Evolutionary conservation across 129 eudicot species (phyloP), one percentile per base, ranked within the genome.

Genomic region (Tagetes patula): DNA sequence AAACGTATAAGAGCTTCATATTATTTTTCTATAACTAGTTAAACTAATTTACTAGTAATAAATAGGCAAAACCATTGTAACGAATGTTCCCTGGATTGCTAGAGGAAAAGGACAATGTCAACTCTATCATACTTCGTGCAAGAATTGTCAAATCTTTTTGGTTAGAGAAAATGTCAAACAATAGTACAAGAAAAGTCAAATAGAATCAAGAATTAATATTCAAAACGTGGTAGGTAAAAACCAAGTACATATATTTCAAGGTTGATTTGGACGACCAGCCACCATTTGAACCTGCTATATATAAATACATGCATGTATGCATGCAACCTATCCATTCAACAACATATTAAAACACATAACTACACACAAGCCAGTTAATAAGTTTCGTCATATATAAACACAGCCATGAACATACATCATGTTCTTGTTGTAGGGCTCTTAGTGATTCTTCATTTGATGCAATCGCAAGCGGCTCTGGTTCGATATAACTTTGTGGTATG

Each of bases 401-500:
- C 14, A 31, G 60, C 7, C 73, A 70, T 52, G 64, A 52, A 70
- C 62, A 70, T 54, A 42, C 74, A 52, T 38, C 48, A 69, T 69
- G 73, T 38, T 70, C 50, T 52, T 70, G 75, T 70, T 53, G 4
- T 70, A 37, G 75, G 73, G 45, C 45, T 48, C 34, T 34, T 70
- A 0, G 27, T 70, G 27, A 31, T 52, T 53, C 65, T 37, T 20
- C 38, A 49, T 52, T 70, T 70, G 64, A 40, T 70, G 11, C 65
- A 53, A 70, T 70, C 75, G 38, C 11, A 70, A 52, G 75, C 75
- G 4, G 75, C 75, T 52, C 12, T 38, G 65, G 64, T 70, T 70
- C 38, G 38, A 4, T 70, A 70, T 52, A 70, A 58, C 4, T 70
- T 70, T 5, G 75, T 70, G 75, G 75, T 70, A 49, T 13, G 73